Evolutionary conservation across 163 green algal genomes (phyloP).

Genomic region (Coccomyxa subellipsoidea): DNA sequence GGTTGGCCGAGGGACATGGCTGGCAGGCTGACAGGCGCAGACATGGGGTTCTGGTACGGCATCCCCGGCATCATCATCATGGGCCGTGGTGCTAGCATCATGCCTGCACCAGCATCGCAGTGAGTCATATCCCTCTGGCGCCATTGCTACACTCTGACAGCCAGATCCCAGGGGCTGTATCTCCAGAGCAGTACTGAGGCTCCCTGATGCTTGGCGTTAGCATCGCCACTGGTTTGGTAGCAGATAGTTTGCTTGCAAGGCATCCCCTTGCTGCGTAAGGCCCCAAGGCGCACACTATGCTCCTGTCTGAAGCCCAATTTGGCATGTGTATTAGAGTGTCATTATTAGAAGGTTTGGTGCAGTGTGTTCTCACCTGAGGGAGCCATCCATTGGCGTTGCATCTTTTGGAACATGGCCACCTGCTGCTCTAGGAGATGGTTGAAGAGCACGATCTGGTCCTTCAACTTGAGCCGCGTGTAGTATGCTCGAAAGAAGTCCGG

Average conservation of each 20-base stretch:
- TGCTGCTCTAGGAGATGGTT: conserved; percentile 95
- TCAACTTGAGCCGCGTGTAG: conserved; percentile 86
- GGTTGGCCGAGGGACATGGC: not conserved
- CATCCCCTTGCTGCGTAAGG: too few species aligned
- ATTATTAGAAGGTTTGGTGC: too few species aligned
- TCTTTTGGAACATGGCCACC: conserved; percentile 28
- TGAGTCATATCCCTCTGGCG: not conserved
- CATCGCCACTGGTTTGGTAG: too few species aligned
- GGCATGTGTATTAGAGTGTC: too few species aligned
- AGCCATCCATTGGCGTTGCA: not conserved
- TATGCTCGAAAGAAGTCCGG: conserved; percentile 91
- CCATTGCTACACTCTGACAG: too few species aligned
- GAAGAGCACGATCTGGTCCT: conserved; percentile 94
- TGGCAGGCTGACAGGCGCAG: not conserved
- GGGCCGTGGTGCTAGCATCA: not conserved
- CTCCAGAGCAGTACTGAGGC: too few species aligned
- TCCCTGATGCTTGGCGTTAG: too few species aligned
- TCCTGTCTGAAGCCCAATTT: too few species aligned
- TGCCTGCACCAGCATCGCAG: not conserved
- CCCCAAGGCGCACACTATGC: too few species aligned
- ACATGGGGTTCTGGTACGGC: conserved; percentile 1
- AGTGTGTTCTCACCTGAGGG: too few species aligned
- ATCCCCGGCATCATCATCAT: conserved; percentile 11
- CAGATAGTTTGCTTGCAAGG: too few species aligned
- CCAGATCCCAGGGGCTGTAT: too few species aligned